These are phyloP conservation scores for Medicago truncatula DNA, from an alignment of 306 rosid species.

Conservation along the genomic window DNA sequence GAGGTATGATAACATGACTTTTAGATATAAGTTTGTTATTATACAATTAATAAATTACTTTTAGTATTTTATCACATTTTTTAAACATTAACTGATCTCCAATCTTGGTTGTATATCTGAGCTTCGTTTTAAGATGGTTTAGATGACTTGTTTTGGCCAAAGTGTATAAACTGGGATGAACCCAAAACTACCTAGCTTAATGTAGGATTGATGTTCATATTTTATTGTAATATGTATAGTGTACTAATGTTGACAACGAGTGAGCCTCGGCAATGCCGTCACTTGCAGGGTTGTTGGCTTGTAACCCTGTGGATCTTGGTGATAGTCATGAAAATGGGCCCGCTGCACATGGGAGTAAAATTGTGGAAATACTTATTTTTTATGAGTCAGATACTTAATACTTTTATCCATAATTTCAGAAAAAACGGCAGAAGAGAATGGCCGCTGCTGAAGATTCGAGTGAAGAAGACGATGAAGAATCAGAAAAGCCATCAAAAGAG, in stretches of 20 bases:
- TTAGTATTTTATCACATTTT: conserved; percentile 17
- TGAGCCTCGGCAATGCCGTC: neutral
- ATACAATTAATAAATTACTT: conserved; percentile 11
- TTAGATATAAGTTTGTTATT: conserved; percentile 18
- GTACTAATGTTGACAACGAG: conserved; percentile 20
- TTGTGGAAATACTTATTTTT: conserved; percentile 15
- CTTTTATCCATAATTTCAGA: conserved; percentile 54
- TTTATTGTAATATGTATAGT: conserved; percentile 4
- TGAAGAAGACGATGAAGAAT: conserved; percentile 74
- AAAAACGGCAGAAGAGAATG: conserved; percentile 91
- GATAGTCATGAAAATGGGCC: conserved; percentile 21
- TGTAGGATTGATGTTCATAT: conserved; percentile 24
- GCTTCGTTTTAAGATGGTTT: conserved; percentile 23
- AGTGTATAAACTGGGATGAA: conserved; percentile 13
- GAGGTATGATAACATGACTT: conserved; percentile 64
- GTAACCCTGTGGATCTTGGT: conserved; percentile 21
- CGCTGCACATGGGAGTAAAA: neutral
- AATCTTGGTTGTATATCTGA: conserved; percentile 17
- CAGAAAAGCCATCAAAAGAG: conserved; percentile 56
- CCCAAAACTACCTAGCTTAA: conserved; percentile 2
- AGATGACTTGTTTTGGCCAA: conserved; percentile 2
- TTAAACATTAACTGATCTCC: neutral
- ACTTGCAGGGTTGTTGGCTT: conserved; percentile 9
- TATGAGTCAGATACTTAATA: neutral
- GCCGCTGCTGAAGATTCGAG: conserved; percentile 65